Percentiles rank a stretch among this genome's conserved stretches.
Evolutionary conservation across 2,329 filamentous ascomycete genomes (phyloP).

Genomic region (Metarhizium rileyi): DNA sequence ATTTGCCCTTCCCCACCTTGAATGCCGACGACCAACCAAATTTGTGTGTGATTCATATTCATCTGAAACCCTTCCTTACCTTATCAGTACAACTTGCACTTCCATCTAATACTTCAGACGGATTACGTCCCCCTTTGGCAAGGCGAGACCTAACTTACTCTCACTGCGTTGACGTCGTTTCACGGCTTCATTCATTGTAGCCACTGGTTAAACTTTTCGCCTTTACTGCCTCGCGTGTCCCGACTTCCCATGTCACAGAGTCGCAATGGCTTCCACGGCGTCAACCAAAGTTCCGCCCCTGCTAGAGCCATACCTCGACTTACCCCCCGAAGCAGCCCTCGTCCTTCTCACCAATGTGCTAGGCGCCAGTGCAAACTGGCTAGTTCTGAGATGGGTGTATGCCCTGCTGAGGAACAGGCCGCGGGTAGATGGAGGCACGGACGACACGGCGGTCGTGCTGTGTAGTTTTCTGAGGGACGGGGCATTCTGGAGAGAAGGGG

Average conservation of each 20-base stretch:
- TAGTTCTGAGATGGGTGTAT: slow-evolving; percentile 47
- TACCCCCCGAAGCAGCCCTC: slow-evolving; percentile 49
- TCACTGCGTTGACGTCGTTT: background rate
- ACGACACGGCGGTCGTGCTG: slow-evolving; percentile 49
- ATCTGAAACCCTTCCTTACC: too few relatives aligned
- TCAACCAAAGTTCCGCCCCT: slow-evolving; percentile 42
- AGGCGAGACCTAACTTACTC: background rate
- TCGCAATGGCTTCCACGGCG: slow-evolving; percentile 32
- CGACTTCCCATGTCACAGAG: background rate
- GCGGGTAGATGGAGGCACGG: slow-evolving; percentile 16
- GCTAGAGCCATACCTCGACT: slow-evolving; percentile 52
- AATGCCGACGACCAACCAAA: too few relatives aligned
- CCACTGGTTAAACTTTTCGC: background rate
- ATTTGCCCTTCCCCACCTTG: too few relatives aligned
- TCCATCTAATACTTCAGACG: too few relatives aligned
- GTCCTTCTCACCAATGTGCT: slow-evolving; percentile 60
- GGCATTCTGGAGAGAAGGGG: slow-evolving; percentile 68
- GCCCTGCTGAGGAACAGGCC: slow-evolving; percentile 25
- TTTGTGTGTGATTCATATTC: too few relatives aligned
- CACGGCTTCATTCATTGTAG: background rate
- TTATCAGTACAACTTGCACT: too few relatives aligned
- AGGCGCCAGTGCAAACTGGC: slow-evolving; percentile 56
- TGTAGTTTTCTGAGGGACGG: slow-evolving; percentile 76
- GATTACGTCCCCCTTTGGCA: too few relatives aligned
- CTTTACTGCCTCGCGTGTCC: background rate